phyloP scores from a whole-genome alignment of 2,329 filamentous ascomycete species.

The Beauveria sp. region DNA sequence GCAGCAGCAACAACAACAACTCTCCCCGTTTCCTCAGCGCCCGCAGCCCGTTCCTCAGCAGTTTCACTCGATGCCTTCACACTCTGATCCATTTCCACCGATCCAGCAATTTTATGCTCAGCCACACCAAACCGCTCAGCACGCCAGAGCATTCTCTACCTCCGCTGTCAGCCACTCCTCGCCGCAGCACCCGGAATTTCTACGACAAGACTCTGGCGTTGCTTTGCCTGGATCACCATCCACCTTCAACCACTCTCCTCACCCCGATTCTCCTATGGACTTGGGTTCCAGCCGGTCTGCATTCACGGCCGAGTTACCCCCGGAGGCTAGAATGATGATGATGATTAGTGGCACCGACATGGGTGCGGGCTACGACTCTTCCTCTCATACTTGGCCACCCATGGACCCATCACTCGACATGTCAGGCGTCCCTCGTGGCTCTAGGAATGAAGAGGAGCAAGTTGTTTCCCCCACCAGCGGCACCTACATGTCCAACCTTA shows the following conservation, averaged over 20 bases:
- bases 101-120: background rate
- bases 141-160: background rate
- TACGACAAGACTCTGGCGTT: constrained; percentile 1
- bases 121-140: background rate
- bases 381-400: constrained; percentile 11
- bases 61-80: background rate
- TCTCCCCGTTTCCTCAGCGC: background rate
- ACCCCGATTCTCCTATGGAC: constrained; percentile 15
- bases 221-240: background rate
- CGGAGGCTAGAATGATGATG: constrained; percentile 37
- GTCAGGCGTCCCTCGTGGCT: background rate
- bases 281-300: constrained; percentile 22
- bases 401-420: constrained; percentile 9
- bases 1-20: background rate
- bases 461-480: background rate
- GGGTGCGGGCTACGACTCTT: constrained; percentile 17
- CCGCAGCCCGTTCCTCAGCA: constrained; percentile 3
- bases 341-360: constrained; percentile 22
- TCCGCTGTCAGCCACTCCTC: background rate
- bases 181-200: background rate
- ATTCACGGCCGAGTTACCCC: constrained; percentile 35
- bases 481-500: constrained; percentile 1
- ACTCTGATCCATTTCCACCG: background rate
- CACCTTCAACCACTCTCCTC: constrained; percentile 1
- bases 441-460: constrained; percentile 1